A percentile compares a stretch with the other conserved stretches of the same genome.
Conservation (phyloP, 805 yeast species). For the Peterozyma xylosa region DNA sequence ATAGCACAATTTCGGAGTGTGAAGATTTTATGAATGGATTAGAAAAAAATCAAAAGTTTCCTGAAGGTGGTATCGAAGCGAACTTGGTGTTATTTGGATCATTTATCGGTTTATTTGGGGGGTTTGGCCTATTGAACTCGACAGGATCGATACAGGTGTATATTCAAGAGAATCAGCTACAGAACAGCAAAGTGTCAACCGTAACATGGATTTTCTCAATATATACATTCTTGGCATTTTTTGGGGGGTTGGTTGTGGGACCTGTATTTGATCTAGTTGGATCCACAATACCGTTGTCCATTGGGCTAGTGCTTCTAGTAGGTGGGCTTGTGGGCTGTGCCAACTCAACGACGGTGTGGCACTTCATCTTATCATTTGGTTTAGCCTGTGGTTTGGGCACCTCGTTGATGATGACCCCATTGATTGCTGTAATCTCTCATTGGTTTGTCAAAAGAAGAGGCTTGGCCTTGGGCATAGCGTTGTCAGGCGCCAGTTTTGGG, state of each 20-base stretch:
- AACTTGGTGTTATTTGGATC: conserved; percentile 32
- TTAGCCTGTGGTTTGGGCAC: conserved; percentile 51
- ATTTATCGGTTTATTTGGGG: conserved; percentile 30
- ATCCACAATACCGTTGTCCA: conserved; percentile 32
- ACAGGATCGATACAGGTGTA: conserved; percentile 60
- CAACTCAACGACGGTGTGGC: conserved; percentile 43
- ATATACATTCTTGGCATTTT: conserved; percentile 42
- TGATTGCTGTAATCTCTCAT: conserved; percentile 55
- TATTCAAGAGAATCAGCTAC: conserved; percentile 47
- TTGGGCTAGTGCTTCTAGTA: conserved; percentile 37
- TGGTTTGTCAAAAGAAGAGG: conserved; percentile 61
- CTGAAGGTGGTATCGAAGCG: conserved; percentile 33
- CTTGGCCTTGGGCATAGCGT: conserved; percentile 41
- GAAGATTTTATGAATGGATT: neutral
- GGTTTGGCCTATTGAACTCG: conserved; percentile 49
- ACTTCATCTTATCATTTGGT: conserved; percentile 57
- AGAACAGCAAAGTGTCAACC: conserved; percentile 33
- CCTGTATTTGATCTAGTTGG: conserved; percentile 61
- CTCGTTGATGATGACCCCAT: conserved; percentile 53
- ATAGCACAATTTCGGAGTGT: no score
- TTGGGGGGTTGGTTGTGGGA: conserved; percentile 28
- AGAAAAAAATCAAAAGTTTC: conserved; percentile 13
- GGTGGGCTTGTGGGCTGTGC: conserved; percentile 54
- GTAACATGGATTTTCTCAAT: conserved; percentile 66
- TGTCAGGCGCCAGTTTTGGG: conserved; percentile 48